Percentiles rank a stretch among this genome's conserved stretches.
Conservation (phyloP, 306 rosid genomes). For the Astragalus membranaceus region DNA sequence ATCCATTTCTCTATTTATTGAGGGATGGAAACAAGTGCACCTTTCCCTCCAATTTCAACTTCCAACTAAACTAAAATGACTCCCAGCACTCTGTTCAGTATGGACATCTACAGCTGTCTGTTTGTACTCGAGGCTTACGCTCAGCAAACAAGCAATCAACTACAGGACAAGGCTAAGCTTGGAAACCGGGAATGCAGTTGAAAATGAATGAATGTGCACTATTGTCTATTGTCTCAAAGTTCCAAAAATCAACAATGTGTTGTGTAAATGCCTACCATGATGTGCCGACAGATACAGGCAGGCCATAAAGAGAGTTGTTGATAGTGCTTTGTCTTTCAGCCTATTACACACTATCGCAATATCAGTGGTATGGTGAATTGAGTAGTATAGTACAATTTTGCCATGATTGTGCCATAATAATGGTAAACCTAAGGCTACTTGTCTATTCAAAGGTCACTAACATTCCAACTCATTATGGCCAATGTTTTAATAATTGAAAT, state of each 20-base stretch:
- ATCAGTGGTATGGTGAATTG: neutral
- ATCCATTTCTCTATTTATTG: neutral
- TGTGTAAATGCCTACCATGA: neutral
- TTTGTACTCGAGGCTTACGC: neutral
- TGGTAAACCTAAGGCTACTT: neutral
- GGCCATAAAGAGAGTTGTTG: conserved; percentile 4
- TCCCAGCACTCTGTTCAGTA: neutral
- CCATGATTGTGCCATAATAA: neutral
- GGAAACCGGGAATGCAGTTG: neutral
- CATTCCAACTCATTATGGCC: neutral
- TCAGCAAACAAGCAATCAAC: neutral
- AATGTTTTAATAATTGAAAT: neutral
- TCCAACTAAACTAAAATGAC: neutral
- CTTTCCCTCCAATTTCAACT: neutral
- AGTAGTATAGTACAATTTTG: neutral
- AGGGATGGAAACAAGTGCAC: neutral
- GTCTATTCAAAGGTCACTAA: neutral
- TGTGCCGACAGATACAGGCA: conserved; percentile 6
- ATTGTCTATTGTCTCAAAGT: neutral
- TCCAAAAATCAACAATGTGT: neutral
- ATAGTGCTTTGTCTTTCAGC: conserved; percentile 9
- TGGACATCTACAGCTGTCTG: neutral
- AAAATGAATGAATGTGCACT: neutral
- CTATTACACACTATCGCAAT: neutral
- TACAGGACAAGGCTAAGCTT: neutral